Base-by-base conservation (phyloP, 495 filamentous ascomycete species). In the Annulohypoxylon maeteangense region DNA sequence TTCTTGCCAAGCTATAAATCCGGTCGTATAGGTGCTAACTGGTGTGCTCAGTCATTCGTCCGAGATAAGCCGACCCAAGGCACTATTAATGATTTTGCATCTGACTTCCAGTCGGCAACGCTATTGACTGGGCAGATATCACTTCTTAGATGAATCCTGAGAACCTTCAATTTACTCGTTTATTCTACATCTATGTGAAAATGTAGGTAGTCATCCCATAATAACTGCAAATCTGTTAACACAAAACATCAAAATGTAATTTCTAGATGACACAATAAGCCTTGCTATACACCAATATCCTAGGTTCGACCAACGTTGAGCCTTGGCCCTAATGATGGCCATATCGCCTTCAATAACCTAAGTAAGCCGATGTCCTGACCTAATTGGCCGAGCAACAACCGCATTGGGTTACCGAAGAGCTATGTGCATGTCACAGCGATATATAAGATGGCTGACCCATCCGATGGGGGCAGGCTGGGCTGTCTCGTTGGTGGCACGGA, bases 351-450 rank as follows among this genome's bases (percentile, higher is more conserved):
- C 22, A 38, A 40, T 20, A 40, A 55, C 44, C 50, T 42, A 14
- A 38, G 42, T 23, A 55, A 22, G 25, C 31, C 59, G 53, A 58
- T 58, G 27, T 65, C 38, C 48, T 45, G 36, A 62, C 48, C 48
- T 29, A 73, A 73, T 62, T 68, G 61, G 70, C 70, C 70, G 70
- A 68, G 31, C 55, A 73, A 51, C 31, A 18, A 65, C 70, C 65
- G 50, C 29, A 45, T 51, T 22, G 7, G 56, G 61, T 12, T 47
- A 62, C 60, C 42, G 29, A 23, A 20, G 27, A 42, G 29, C 44
- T 64, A 16, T 55, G 36, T n/a, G n/a, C 12, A 27, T 56, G 11
- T 60, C n/a, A 36, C n/a, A 42, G 38, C 31, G 27, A 65, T 53
- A 55, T 60, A 29, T 58, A 42, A 14, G 44, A 65, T 68, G 29